These are phyloP conservation scores for Globisporangium paroecandrum DNA, from an alignment of 352 stramenopile genomes.

Conservation along the genomic window DNA sequence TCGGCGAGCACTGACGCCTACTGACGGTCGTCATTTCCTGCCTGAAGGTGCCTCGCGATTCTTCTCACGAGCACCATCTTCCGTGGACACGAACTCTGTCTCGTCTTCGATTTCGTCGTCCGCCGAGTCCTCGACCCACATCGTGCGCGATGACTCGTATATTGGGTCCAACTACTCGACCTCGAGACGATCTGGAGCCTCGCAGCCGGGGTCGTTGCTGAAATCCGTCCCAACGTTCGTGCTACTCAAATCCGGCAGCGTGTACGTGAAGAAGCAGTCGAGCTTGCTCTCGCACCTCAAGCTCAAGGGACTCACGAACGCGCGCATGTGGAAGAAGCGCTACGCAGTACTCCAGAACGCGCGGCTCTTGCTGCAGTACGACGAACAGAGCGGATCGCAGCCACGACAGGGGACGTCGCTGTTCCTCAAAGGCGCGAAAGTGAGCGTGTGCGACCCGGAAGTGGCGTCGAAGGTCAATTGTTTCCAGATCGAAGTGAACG, in stretches of 20 bases:
- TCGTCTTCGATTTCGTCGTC: slow-evolving; percentile 14
- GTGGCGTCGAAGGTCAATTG: slow-evolving; percentile 73
- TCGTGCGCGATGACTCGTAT: slow-evolving; percentile 10
- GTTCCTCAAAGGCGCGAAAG: slow-evolving; percentile 70
- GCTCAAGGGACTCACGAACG: slow-evolving; percentile 49
- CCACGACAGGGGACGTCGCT: slow-evolving; percentile 55
- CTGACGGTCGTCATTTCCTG: slow-evolving; percentile 7
- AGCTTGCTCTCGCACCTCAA: slow-evolving; percentile 79
- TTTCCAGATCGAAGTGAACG: slow-evolving; percentile 80
- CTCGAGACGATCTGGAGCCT: not conserved
- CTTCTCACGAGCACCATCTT: slow-evolving; percentile 6
- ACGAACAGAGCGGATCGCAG: slow-evolving; percentile 41
- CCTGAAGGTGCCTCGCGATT: not conserved
- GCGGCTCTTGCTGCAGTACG: slow-evolving; percentile 66
- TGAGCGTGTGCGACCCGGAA: slow-evolving; percentile 68
- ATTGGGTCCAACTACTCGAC: not conserved
- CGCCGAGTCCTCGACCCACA: slow-evolving; percentile 27
- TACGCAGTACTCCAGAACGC: slow-evolving; percentile 72
- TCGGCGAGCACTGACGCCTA: slow-evolving; percentile 17
- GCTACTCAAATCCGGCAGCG: slow-evolving; percentile 56
- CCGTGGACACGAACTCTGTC: slow-evolving; percentile 2
- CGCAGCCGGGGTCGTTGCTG: slow-evolving; percentile 11
- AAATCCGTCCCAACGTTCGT: slow-evolving; percentile 37
- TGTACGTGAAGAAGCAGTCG: slow-evolving; percentile 80
- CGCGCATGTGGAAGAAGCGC: slow-evolving; percentile 78